Percentiles rank a stretch among this genome's conserved stretches.
Conservation (phyloP, 495 filamentous ascomycete genomes). For the Penicillium lividum region DNA sequence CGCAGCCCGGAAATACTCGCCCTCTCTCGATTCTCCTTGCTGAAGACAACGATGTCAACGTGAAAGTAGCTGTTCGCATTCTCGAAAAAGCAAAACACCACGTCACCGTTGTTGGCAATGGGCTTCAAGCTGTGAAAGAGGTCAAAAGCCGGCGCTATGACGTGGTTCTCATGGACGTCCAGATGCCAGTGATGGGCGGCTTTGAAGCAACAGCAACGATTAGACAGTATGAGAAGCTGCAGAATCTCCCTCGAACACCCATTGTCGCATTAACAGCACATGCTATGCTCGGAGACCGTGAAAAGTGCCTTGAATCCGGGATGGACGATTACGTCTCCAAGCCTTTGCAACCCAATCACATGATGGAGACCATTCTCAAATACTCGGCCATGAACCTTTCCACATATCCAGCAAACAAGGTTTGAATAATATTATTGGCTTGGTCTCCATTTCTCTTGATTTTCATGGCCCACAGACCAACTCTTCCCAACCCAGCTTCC, state of each 20-base stretch:
- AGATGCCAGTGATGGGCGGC: constrained; percentile 82
- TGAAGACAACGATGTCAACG: constrained; percentile 80
- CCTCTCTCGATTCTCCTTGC: constrained; percentile 88
- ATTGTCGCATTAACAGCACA: constrained; percentile 83
- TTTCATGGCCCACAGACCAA: not conserved
- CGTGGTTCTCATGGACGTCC: constrained; percentile 87
- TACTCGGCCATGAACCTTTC: constrained; percentile 39
- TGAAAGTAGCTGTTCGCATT: constrained; percentile 74
- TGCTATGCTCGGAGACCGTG: constrained; percentile 77
- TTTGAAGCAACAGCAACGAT: constrained; percentile 75
- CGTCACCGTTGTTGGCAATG: constrained; percentile 71
- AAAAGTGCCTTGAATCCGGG: constrained; percentile 73
- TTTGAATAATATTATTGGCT: not conserved
- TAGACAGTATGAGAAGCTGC: constrained; percentile 57
- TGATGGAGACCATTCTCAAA: constrained; percentile 72
- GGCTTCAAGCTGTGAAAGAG: constrained; percentile 74
- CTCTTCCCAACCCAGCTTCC: not conserved
- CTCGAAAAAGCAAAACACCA: constrained; percentile 75
- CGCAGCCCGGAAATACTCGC: constrained; percentile 79
- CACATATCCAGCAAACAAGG: not conserved
- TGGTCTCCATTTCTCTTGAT: not conserved
- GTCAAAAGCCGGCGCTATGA: constrained; percentile 54
- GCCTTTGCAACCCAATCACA: constrained; percentile 65
- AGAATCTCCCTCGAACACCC: constrained; percentile 55
- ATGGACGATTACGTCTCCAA: constrained; percentile 88